A percentile compares a stretch with the other conserved stretches of the same genome.
Conservation (phyloP, 371 early-diverging fungal species). For the Mortierella sp. region DNA sequence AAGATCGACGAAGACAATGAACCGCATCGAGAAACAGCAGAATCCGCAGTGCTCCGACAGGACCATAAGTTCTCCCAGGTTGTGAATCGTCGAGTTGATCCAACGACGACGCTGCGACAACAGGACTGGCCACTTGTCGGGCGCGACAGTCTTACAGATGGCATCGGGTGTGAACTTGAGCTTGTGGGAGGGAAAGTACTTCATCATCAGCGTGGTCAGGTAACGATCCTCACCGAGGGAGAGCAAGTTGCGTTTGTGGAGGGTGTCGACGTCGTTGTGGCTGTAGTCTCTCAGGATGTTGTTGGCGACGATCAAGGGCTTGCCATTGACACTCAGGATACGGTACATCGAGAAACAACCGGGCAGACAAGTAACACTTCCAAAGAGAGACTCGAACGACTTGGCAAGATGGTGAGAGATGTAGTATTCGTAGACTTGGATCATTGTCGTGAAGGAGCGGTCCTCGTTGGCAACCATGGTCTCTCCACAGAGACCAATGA, state of each 20-base stretch:
- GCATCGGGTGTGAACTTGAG: constrained; percentile 97
- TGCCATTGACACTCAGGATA: constrained; percentile 82
- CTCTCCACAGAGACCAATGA: constrained; percentile 96
- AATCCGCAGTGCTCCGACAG: constrained; percentile 96
- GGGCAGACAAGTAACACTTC: constrained; percentile 96
- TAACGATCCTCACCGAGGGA: constrained; percentile 92
- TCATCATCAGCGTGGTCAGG: constrained; percentile 98
- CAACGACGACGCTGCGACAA: constrained; percentile 98
- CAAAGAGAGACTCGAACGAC: constrained; percentile 99
- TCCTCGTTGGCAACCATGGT: constrained; percentile 92
- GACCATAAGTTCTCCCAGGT: constrained; percentile 91
- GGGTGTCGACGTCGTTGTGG: constrained; percentile 94
- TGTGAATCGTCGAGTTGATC: constrained; percentile 99
- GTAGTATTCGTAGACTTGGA: constrained; percentile 99
- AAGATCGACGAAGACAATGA: constrained; percentile 95
- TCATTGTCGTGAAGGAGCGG: constrained; percentile 97
- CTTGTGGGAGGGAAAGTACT: constrained; percentile 97
- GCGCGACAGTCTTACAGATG: constrained; percentile 95
- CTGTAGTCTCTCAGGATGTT: constrained; percentile 95
- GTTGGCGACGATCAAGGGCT: constrained; percentile 91
- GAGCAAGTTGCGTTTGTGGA: constrained; percentile 96
- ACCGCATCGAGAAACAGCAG: constrained; percentile 99
- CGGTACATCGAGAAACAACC: constrained; percentile 98
- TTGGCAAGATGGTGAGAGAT: constrained; percentile 98
- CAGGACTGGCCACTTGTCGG: constrained; percentile 94